A percentile compares a stretch with the other conserved stretches of the same genome.
These are phyloP conservation scores for Leccinum aurantiacum DNA, from an alignment of 768 basidiomycete species.

Conservation along the genomic window DNA sequence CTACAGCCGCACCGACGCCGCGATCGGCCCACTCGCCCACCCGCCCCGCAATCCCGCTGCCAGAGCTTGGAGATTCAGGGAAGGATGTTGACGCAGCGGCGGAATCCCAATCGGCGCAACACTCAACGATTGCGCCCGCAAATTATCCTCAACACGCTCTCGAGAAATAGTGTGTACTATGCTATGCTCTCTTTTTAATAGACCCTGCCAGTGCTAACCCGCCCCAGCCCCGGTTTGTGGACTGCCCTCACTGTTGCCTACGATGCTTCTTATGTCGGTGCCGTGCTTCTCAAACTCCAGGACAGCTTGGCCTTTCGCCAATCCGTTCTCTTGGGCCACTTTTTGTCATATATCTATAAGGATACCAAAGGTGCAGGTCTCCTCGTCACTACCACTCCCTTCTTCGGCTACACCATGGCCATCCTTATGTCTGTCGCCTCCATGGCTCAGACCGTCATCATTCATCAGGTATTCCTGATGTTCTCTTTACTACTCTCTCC, in stretches of 20 bases:
- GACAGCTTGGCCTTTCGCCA: constrained; percentile 83
- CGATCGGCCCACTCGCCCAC: too few species aligned
- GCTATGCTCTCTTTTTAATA: too few species aligned
- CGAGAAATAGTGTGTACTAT: too few species aligned
- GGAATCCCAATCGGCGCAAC: too few species aligned
- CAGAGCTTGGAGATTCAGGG: too few species aligned
- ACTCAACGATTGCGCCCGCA: too few species aligned
- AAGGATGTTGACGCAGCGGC: too few species aligned
- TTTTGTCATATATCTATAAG: constrained; percentile 87
- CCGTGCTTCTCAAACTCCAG: constrained; percentile 68
- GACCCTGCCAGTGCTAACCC: too few species aligned
- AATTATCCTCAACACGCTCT: too few species aligned
- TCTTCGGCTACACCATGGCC: constrained; percentile 78
- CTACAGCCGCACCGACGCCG: too few species aligned
- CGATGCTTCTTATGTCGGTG: constrained; percentile 69
- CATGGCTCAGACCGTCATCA: constrained; percentile 70
- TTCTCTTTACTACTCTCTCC: background rate
- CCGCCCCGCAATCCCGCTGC: too few species aligned
- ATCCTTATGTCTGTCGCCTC: constrained; percentile 78
- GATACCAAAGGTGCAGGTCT: constrained; percentile 36
- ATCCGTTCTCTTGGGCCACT: constrained; percentile 78
- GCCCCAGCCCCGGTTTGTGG: too few species aligned
- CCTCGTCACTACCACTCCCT: constrained; percentile 32
- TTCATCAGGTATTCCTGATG: constrained; percentile 63
- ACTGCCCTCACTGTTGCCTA: constrained; percentile 73